Evolutionary conservation across 345 rosid genomes (phyloP), one percentile per base, ranked within the genome.

Genomic region (Arabidopsis suecica): DNA sequence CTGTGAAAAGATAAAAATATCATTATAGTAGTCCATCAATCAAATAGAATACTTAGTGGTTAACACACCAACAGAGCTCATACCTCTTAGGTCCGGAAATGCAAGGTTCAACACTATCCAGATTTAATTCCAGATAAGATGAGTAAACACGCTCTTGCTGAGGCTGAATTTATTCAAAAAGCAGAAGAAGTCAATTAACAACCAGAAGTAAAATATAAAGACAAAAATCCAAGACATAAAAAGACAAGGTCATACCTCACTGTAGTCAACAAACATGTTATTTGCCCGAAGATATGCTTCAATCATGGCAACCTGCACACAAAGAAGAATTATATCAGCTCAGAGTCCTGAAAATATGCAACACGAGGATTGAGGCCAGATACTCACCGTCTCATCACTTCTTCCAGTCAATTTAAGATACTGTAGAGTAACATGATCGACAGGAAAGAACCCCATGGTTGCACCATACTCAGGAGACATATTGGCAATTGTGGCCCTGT

Each of bases 381-480:
- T 25, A 81, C 94, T 86, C 75, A 95, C 99, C 32, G 96, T 90
- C 72, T 95, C 98, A 61, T 95, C 98, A 68, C 96, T 95, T 77
- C 99, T 89, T 74, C 99, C 99, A 9, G 99, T 95, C 87, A 95
- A 82, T 79, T 87, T 92, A 47, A 95, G 94, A 83, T 92, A 95
- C 71, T 95, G 93, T 63, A 95, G 74, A 33, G 99, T 89, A 75
- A 90, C 98, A 83, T 88, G 96, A 84, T 95, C 99, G 4, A 95
- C 99, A 22, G 98, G 99, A 89, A 95, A 95, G 83, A 95, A 95
- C 18, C 99, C 99, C 99, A 95, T 95, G 81, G 99, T 95, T 78
- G 99, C 98, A 85, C 99, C 99, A 73, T 95, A 95, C 84, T 95
- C 99, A 0, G 99, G 99, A 69, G 99, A 90, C 99, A 95, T 95